phyloP scores from a whole-genome alignment of 2,329 filamentous ascomycete genomes.

The Huntiella decipiens region DNA sequence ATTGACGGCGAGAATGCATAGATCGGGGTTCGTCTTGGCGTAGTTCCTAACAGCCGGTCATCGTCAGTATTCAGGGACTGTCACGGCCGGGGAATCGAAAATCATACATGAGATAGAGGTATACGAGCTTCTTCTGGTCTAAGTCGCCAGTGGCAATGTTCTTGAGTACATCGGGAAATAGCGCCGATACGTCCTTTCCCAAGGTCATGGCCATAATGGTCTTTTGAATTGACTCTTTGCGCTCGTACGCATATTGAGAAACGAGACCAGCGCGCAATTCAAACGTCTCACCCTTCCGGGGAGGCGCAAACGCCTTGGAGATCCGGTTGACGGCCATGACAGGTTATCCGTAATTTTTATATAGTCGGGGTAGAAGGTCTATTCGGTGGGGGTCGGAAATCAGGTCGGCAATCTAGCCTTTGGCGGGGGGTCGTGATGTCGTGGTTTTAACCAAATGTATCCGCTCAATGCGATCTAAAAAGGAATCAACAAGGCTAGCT shows the following conservation, averaged over 20 bases:
- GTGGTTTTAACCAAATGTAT: too few relatives aligned
- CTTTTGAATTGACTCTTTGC: slow-evolving; percentile 97
- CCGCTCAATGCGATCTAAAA: too few relatives aligned
- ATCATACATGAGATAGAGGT: slow-evolving; percentile 83
- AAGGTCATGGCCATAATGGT: slow-evolving; percentile 99
- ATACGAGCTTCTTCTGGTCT: slow-evolving; percentile 98
- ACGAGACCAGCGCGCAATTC: slow-evolving; percentile 89
- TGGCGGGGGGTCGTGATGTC: too few relatives aligned
- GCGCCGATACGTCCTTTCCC: slow-evolving; percentile 90
- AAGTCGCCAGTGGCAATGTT: slow-evolving; percentile 91
- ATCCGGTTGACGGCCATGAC: slow-evolving; percentile 90
- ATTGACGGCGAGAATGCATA: slow-evolving; percentile 96
- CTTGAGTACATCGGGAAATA: slow-evolving; percentile 96
- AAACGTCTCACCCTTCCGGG: slow-evolving; percentile 94
- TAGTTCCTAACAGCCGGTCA: slow-evolving; percentile 57
- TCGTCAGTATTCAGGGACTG: background rate
- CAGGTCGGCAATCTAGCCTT: background rate
- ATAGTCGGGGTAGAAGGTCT: background rate
- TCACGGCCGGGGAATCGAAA: background rate
- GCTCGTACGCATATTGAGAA: slow-evolving; percentile 97
- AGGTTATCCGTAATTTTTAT: background rate
- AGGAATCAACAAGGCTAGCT: too few relatives aligned
- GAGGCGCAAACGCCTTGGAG: slow-evolving; percentile 77
- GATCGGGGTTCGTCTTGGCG: slow-evolving; percentile 93
- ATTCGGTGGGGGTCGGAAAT: background rate